These are phyloP conservation scores for Solanum pimpinellifolium DNA, from an alignment of 257 asterid species.

Conservation along the genomic window DNA sequence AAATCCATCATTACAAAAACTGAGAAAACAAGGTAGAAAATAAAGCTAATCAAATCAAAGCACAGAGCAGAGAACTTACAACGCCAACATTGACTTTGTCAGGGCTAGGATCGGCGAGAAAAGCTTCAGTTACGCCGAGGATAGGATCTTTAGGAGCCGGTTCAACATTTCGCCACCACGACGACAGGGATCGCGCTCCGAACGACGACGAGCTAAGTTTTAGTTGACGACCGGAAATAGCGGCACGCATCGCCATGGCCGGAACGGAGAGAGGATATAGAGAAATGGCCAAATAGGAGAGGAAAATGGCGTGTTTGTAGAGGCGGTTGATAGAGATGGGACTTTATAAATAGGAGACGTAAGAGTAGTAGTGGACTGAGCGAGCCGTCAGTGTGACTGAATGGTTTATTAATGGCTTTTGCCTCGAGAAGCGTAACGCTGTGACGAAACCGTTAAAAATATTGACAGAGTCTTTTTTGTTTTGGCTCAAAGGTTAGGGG, in stretches of 20 bases:
- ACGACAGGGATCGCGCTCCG: constrained; percentile 57
- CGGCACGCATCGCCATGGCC: constrained; percentile 48
- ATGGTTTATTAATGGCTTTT: neutral
- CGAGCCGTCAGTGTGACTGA: neutral
- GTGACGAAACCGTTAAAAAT: neutral
- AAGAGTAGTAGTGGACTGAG: neutral
- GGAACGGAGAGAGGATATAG: neutral
- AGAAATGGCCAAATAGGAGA: neutral
- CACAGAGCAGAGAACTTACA: constrained; percentile 31
- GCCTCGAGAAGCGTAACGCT: neutral
- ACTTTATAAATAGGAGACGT: neutral
- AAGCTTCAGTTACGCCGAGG: constrained; percentile 97
- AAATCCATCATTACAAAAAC: neutral
- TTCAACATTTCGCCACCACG: constrained; percentile 87
- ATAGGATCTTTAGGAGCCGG: constrained; percentile 97
- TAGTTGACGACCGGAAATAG: constrained; percentile 19
- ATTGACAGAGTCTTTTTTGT: neutral
- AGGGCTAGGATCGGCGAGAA: constrained; percentile 78
- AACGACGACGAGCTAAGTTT: constrained; percentile 14
- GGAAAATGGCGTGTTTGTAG: neutral
- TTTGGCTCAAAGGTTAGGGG: neutral
- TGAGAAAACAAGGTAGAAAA: neutral
- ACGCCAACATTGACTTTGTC: constrained; percentile 95
- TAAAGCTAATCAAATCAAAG: neutral
- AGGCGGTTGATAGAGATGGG: neutral